Conservation (phyloP, 306 rosid genomes). For the Begonia masoniana region DNA sequence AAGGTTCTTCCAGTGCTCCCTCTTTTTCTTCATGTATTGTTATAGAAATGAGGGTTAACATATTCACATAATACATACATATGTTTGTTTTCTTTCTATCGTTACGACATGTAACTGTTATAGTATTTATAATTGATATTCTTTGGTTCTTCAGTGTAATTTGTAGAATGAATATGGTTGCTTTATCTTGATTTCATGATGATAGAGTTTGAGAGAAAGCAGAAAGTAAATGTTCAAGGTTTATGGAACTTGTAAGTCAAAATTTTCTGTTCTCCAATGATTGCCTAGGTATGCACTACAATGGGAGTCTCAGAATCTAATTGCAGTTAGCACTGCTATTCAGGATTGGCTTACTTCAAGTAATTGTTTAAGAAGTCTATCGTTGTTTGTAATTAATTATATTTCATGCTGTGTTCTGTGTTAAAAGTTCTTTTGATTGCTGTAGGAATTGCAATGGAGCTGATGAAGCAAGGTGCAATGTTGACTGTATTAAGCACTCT, state of each 20-base stretch:
- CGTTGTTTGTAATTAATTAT: background rate
- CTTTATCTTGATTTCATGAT: too few species aligned
- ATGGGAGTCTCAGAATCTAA: constrained; percentile 40
- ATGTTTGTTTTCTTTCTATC: constrained; percentile 7
- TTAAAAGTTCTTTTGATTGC: background rate
- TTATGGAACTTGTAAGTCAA: constrained; percentile 12
- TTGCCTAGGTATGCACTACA: constrained; percentile 30
- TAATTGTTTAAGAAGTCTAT: constrained; percentile 14
- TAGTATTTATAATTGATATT: too few species aligned
- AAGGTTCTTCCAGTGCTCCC: constrained; percentile 33
- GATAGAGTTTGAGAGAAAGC: too few species aligned
- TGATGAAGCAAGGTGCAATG: constrained; percentile 48
- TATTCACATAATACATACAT: too few species aligned
- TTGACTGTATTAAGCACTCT: constrained; percentile 36
- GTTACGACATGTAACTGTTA: background rate
- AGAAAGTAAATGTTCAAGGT: constrained; percentile 7
- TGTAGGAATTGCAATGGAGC: constrained; percentile 28
- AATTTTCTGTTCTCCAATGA: constrained; percentile 9
- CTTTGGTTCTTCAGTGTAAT: too few species aligned
- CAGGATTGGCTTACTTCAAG: constrained; percentile 51
- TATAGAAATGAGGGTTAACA: too few species aligned
- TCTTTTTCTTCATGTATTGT: too few species aligned
- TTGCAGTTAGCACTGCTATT: constrained; percentile 47
- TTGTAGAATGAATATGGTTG: too few species aligned
- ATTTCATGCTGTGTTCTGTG: too few species aligned